These are phyloP conservation scores for Hypoxylon sp. DNA, from an alignment of 2,329 filamentous ascomycete species.

Conservation along the genomic window DNA sequence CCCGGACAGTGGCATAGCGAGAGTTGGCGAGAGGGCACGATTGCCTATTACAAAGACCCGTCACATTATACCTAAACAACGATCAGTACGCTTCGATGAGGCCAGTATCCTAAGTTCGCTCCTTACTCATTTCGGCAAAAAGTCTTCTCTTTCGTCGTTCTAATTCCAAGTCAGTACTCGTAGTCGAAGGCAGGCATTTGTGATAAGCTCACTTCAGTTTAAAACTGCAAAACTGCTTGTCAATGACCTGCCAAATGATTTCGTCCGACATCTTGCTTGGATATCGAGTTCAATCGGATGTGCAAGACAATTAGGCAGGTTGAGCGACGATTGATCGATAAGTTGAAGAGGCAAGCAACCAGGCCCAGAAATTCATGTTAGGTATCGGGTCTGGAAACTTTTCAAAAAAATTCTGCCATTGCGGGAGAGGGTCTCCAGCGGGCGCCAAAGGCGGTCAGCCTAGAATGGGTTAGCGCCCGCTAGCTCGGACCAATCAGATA, in stretches of 20 bases:
- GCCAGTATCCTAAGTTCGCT: background rate
- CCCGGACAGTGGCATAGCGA: slow-evolving; percentile 84
- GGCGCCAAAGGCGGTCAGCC: slow-evolving; percentile 37
- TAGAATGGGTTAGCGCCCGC: slow-evolving; percentile 3
- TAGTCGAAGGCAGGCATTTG: background rate
- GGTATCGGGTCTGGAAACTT: slow-evolving; percentile 31
- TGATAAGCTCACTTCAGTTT: slow-evolving; percentile 81
- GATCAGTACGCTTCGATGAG: background rate
- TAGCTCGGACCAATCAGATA: slow-evolving; percentile 29
- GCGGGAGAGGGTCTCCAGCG: slow-evolving; percentile 26
- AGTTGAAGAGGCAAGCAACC: slow-evolving; percentile 10
- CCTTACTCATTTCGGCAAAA: slow-evolving; percentile 89
- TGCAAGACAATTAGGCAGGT: background rate
- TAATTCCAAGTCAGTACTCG: slow-evolving; percentile 58
- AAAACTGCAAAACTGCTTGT: slow-evolving; percentile 91
- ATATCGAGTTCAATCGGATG: background rate
- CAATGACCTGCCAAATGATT: slow-evolving; percentile 97
- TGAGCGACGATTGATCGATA: background rate
- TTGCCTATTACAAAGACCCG: slow-evolving; percentile 72
- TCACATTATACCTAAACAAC: slow-evolving; percentile 75
- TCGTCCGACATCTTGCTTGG: slow-evolving; percentile 84
- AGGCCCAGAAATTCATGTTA: slow-evolving; percentile 12
- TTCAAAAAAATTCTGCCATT: slow-evolving; percentile 49
- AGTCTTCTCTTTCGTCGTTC: slow-evolving; percentile 86
- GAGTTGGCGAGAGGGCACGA: slow-evolving; percentile 54